These are phyloP conservation scores for Nyssa sinensis DNA, from an alignment of 148 eudicot species.

Conservation along the genomic window DNA sequence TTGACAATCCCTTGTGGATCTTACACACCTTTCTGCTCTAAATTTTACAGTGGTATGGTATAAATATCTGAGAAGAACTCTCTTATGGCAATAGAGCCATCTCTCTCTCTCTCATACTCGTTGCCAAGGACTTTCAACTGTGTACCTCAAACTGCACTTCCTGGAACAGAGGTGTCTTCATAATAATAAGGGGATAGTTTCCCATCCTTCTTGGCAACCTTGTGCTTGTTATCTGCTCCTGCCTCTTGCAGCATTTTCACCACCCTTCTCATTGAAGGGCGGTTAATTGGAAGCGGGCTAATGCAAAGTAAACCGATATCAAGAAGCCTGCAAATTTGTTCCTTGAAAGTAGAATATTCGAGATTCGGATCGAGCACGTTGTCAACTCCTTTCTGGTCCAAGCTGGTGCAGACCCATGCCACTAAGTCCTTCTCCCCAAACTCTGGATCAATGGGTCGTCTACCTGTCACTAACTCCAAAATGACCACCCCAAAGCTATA, in stretches of 20 bases:
- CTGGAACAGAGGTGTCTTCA: slow-evolving; percentile 5
- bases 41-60: not conserved
- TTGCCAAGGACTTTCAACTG: not conserved
- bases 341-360: slow-evolving; percentile 23
- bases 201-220: not conserved
- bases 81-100: too few relatives aligned
- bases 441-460: slow-evolving; percentile 28
- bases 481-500: slow-evolving; percentile 57
- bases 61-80: not conserved
- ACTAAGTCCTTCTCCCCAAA: slow-evolving; percentile 42
- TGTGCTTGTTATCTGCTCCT: not conserved
- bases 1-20: not conserved
- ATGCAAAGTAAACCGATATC: slow-evolving; percentile 38
- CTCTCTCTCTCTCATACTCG: not conserved
- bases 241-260: slow-evolving; percentile 14
- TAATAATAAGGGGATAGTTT: slow-evolving; percentile 9
- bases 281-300: slow-evolving; percentile 21
- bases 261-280: slow-evolving; percentile 17
- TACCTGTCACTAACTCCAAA: slow-evolving; percentile 48
- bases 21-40: not conserved
- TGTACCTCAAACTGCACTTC: not conserved
- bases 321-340: slow-evolving; percentile 34
- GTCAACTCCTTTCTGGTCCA: slow-evolving; percentile 31
- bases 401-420: slow-evolving; percentile 32
- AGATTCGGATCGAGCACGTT: slow-evolving; percentile 33